These are phyloP conservation scores for Paramyrothecium roridum DNA, from an alignment of 2,329 filamentous ascomycete species.

Conservation along the genomic window DNA sequence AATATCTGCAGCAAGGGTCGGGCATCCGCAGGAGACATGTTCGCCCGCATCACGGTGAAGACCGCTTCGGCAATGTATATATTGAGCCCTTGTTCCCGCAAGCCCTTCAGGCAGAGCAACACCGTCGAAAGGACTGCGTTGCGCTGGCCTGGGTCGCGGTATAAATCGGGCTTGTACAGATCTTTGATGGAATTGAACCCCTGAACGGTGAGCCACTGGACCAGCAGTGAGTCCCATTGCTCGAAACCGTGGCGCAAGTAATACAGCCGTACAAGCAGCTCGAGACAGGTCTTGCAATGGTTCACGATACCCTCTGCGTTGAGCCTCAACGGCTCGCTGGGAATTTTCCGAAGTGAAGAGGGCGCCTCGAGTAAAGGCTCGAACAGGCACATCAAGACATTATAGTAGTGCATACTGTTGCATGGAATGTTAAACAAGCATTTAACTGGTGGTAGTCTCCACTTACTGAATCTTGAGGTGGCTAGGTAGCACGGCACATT, in stretches of 20 bases:
- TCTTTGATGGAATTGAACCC: neutral
- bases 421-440: neutral
- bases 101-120: neutral
- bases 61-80: neutral
- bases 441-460: neutral
- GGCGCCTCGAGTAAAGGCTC: neutral
- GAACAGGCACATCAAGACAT: neutral
- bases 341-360: neutral
- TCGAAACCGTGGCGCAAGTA: constrained; percentile 16
- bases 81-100: neutral
- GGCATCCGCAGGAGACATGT: neutral
- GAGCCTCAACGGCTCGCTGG: neutral
- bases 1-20: neutral
- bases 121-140: neutral
- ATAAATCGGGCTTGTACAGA: neutral
- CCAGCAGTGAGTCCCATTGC: neutral
- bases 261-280: constrained; percentile 10
- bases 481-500: neutral
- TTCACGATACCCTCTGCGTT: neutral
- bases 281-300: neutral
- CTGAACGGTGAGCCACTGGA: neutral
- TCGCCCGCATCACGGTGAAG: neutral
- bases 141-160: neutral
- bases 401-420: neutral
- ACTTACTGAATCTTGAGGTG: neutral